Base-by-base conservation (phyloP, 768 basidiomycete genomes). In the Tylopilus balloui region DNA sequence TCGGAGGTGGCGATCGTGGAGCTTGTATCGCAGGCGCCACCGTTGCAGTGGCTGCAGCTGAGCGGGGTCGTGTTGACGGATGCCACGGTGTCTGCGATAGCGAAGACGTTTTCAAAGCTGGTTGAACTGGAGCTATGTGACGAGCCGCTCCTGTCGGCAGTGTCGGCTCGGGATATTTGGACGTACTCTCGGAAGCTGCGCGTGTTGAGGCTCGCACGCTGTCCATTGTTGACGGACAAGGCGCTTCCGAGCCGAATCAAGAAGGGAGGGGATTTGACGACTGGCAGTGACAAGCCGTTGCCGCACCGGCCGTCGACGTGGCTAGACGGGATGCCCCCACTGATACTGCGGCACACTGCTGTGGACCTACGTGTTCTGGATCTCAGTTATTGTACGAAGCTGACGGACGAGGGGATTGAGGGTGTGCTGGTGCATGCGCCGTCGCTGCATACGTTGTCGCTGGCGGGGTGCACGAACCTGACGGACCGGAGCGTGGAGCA, bases 161-260 rank as follows among this genome's bases (percentile, higher is more conserved):
- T 77, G 39, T 82, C 88, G 0, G 74, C 91, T 28, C 80, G 86
- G 31, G 88, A 91, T 60, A 74, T 96, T n/a, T 86, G 92, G 77
- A 75, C 77, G 25, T 89, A 83, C 67, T 86, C 86, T 38, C 80
- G 88, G 54, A 87, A 82, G 61, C 73, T 97, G 45, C 77, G 88
- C 8, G 80, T 77, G 39, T 64, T 96, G 52, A 82, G 86, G 56
- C 69, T 98, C 40, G 83, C 87, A 32, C 84, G 87, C 45, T 96
- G 92, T 65, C 66, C 77, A 23, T 72, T 81, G 13, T 69, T 96
- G 56, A 87, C 87, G 23, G 90, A 94, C 71, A 82, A 77, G 57
- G 82, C 82, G 1, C 88, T 94, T 65, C 91, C 91, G 11, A 75
- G 77, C 38, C 61, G 69, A 4, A 50, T 64, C 37, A 69, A 75